Evolutionary conservation across 225 moss, liverwort and hornwort species (phyloP).

Genomic region (Polytrichum commune): DNA sequence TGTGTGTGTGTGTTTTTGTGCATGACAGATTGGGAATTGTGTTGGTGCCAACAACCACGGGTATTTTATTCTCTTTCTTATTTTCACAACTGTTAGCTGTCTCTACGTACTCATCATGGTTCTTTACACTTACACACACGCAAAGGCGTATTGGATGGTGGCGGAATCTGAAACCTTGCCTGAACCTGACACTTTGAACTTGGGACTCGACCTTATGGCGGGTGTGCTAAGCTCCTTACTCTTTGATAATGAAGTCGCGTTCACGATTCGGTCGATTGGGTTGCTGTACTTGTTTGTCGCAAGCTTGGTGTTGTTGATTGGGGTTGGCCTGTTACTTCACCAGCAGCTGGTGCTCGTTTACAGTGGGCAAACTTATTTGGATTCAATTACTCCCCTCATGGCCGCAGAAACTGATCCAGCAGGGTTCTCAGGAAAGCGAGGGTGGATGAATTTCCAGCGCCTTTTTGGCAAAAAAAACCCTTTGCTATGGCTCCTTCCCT

Average conservation of each 20-base stretch:
- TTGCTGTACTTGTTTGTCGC: slow-evolving; percentile 63
- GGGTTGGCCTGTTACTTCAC: slow-evolving; percentile 68
- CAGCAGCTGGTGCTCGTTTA: slow-evolving; percentile 77
- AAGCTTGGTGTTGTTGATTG: slow-evolving; percentile 58
- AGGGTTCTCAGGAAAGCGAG: slow-evolving; percentile 26
- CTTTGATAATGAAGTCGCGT: slow-evolving; percentile 33
- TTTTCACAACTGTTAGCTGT: slow-evolving; percentile 60
- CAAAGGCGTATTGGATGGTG: slow-evolving; percentile 38
- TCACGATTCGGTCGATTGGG: slow-evolving; percentile 46
- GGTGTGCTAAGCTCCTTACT: slow-evolving; percentile 33
- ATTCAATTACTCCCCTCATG: slow-evolving; percentile 34
- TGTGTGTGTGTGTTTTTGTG: background rate
- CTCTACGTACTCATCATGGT: slow-evolving; percentile 79
- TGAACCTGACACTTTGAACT: slow-evolving; percentile 15
- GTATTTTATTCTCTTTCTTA: slow-evolving; percentile 77
- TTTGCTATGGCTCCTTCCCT: slow-evolving; percentile 48
- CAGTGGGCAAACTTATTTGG: slow-evolving; percentile 74
- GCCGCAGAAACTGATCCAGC: slow-evolving; percentile 12
- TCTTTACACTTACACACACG: slow-evolving; percentile 48
- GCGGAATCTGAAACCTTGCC: slow-evolving; percentile 13
- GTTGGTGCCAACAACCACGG: slow-evolving; percentile 90
- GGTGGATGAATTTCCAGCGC: slow-evolving; percentile 72
- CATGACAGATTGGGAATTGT: slow-evolving; percentile 82
- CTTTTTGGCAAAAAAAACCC: slow-evolving; percentile 65
- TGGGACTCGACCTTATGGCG: slow-evolving; percentile 33